Conservation (phyloP, 805 yeast genomes). For the Metahyphopichia silvanorum region DNA sequence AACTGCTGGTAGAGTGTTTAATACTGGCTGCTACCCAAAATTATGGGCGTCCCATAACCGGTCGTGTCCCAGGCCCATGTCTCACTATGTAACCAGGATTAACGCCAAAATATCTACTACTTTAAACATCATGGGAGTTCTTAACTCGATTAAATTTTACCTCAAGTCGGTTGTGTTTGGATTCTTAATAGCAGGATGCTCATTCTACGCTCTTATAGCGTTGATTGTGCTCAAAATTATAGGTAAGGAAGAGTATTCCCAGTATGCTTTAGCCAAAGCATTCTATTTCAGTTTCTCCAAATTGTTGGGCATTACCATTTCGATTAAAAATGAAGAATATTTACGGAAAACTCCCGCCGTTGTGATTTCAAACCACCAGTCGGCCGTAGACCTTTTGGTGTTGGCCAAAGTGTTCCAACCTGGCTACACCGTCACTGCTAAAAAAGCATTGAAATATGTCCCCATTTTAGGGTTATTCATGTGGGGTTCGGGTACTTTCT, state of each 20-base stretch:
- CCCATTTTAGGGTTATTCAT: conserved; percentile 98
- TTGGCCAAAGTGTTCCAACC: conserved; percentile 84
- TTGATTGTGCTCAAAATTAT: conserved; percentile 62
- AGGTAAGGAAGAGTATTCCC: conserved; percentile 79
- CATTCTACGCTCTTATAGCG: conserved; percentile 73
- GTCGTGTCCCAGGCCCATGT: too few species aligned
- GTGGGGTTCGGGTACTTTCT: conserved; percentile 86
- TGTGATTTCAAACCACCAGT: conserved; percentile 85
- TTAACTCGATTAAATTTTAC: conserved; percentile 43
- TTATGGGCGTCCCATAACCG: too few species aligned
- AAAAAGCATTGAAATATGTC: conserved; percentile 73
- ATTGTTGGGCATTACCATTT: conserved; percentile 66
- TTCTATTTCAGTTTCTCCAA: conserved; percentile 62
- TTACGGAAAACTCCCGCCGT: conserved; percentile 66
- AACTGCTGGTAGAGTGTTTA: too few species aligned
- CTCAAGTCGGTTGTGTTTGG: conserved; percentile 55
- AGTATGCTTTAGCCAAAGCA: conserved; percentile 85
- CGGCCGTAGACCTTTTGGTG: conserved; percentile 78
- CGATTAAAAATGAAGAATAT: conserved; percentile 62
- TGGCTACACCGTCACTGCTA: conserved; percentile 90
- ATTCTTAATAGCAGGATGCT: conserved; percentile 53
- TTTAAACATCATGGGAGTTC: conserved; percentile 2
- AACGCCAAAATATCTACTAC: too few species aligned
- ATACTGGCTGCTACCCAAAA: too few species aligned
- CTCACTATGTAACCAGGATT: too few species aligned